Conservation (phyloP, 768 basidiomycete genomes). For the Boletus reticuloceps region DNA sequence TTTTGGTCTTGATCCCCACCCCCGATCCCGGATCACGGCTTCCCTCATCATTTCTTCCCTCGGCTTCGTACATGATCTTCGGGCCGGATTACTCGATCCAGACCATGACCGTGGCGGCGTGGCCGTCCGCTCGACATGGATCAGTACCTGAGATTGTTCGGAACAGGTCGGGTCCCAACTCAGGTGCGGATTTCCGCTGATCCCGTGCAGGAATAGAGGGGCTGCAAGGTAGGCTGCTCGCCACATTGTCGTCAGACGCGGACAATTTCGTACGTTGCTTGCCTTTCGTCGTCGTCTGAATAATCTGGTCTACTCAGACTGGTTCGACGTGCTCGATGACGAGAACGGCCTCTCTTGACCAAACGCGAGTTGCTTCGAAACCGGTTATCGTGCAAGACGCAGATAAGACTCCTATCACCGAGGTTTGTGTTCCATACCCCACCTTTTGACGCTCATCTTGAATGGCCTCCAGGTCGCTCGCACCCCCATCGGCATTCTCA, state of each 20-base stretch:
- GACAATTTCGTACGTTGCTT: conserved; percentile 82
- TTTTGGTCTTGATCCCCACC: too few relatives aligned
- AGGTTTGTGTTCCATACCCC: conserved; percentile 33
- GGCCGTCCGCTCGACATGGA: conserved; percentile 89
- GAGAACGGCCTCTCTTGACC: conserved; percentile 77
- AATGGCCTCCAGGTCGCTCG: conserved; percentile 70
- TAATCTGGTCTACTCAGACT: conserved; percentile 50
- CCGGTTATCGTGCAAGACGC: conserved; percentile 85
- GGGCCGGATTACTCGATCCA: conserved; percentile 76
- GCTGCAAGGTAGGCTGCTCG: conserved; percentile 82
- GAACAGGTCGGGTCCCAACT: conserved; percentile 88
- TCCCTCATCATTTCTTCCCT: conserved; percentile 85
- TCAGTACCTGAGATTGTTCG: conserved; percentile 89
- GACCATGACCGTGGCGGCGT: conserved; percentile 77
- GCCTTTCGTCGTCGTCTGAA: background rate
- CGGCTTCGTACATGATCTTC: conserved; percentile 91
- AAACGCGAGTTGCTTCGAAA: conserved; percentile 89
- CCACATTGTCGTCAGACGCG: conserved; percentile 85
- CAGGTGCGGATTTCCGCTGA: conserved; percentile 43
- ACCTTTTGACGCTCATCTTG: background rate
- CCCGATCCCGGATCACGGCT: conserved; percentile 45
- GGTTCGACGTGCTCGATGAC: conserved; percentile 91
- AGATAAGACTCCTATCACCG: conserved; percentile 71
- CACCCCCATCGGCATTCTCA: conserved; percentile 85
- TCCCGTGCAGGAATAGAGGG: conserved; percentile 44